Conservation (phyloP, 495 filamentous ascomycete genomes). For the Jackrogersella multiformis region DNA sequence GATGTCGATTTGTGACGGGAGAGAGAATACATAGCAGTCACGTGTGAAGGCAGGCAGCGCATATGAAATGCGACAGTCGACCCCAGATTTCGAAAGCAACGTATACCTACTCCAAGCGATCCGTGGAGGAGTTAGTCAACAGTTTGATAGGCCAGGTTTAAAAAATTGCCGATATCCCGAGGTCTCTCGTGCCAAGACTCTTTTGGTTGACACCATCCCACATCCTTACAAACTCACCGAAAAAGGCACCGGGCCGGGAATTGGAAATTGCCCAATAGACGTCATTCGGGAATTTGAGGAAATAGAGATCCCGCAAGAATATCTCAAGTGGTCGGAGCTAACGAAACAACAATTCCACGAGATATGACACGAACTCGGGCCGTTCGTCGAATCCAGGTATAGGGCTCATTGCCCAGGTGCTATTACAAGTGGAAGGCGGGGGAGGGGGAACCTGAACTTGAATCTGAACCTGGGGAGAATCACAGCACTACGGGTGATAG, state of each 20-base stretch:
- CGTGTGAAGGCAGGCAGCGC: slow-evolving; percentile 18
- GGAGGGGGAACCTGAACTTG: slow-evolving; percentile 12
- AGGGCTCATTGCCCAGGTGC: slow-evolving; percentile 19
- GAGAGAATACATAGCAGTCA: slow-evolving; percentile 6
- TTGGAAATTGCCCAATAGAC: slow-evolving; percentile 34
- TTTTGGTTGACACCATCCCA: slow-evolving; percentile 28
- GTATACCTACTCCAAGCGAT: not conserved
- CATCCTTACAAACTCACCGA: slow-evolving; percentile 35
- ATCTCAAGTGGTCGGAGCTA: slow-evolving; percentile 15
- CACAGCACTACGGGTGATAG: not conserved
- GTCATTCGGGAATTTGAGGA: slow-evolving; percentile 1
- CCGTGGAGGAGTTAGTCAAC: slow-evolving; percentile 18
- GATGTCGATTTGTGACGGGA: not conserved
- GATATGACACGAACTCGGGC: slow-evolving; percentile 27
- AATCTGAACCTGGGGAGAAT: slow-evolving; percentile 2
- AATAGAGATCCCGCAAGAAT: slow-evolving; percentile 11
- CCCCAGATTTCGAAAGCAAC: slow-evolving; percentile 8
- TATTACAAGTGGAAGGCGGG: slow-evolving; percentile 35
- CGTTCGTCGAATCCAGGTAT: slow-evolving; percentile 19
- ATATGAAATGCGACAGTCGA: slow-evolving; percentile 19
- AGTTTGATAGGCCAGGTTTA: slow-evolving; percentile 32
- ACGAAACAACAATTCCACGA: slow-evolving; percentile 1
- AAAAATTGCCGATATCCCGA: slow-evolving; percentile 35
- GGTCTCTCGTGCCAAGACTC: slow-evolving; percentile 28
- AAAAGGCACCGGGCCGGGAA: slow-evolving; percentile 35